These are phyloP conservation scores for Rugosomyces carneus DNA, from an alignment of 1,284 basidiomycete genomes.

Conservation along the genomic window DNA sequence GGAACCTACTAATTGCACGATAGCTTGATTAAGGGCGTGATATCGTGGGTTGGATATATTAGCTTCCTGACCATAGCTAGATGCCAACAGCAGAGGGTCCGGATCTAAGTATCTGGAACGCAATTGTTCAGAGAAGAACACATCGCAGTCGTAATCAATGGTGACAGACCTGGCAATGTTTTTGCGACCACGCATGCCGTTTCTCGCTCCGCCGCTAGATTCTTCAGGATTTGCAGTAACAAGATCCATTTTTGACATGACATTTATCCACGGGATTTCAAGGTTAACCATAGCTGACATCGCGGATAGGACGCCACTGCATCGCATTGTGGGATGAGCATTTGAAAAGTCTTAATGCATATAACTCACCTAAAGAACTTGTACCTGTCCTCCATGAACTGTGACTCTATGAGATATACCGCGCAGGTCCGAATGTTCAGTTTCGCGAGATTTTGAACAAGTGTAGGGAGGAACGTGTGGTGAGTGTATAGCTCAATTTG, in stretches of 20 bases:
- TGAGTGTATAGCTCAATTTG: slow-evolving; percentile 99
- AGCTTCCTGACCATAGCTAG: slow-evolving; percentile 56
- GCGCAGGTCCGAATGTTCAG: slow-evolving; percentile 78
- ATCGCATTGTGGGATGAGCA: slow-evolving; percentile 4
- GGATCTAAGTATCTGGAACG: slow-evolving; percentile 83
- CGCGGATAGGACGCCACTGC: slow-evolving; percentile 91
- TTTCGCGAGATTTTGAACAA: slow-evolving; percentile 68
- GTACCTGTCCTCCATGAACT: slow-evolving; percentile 98
- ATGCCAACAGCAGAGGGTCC: slow-evolving; percentile 85
- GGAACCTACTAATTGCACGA: slow-evolving; percentile 83
- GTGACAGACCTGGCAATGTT: slow-evolving; percentile 69
- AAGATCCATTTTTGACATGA: slow-evolving; percentile 99
- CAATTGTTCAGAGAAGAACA: slow-evolving; percentile 1
- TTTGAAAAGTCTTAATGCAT: slow-evolving; percentile 1
- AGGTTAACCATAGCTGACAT: slow-evolving; percentile 99
- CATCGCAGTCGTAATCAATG: background rate
- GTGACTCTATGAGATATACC: slow-evolving; percentile 92
- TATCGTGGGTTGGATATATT: slow-evolving; percentile 78
- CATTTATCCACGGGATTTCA: slow-evolving; percentile 94
- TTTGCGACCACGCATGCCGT: slow-evolving; percentile 65
- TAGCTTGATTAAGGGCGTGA: slow-evolving; percentile 89
- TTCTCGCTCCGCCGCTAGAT: slow-evolving; percentile 55
- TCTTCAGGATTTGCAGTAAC: slow-evolving; percentile 65
- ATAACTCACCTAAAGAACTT: slow-evolving; percentile 85
- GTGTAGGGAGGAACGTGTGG: slow-evolving; percentile 89